Base-by-base conservation (phyloP, 257 asterid genomes). In the Ophiorrhiza pumila region DNA sequence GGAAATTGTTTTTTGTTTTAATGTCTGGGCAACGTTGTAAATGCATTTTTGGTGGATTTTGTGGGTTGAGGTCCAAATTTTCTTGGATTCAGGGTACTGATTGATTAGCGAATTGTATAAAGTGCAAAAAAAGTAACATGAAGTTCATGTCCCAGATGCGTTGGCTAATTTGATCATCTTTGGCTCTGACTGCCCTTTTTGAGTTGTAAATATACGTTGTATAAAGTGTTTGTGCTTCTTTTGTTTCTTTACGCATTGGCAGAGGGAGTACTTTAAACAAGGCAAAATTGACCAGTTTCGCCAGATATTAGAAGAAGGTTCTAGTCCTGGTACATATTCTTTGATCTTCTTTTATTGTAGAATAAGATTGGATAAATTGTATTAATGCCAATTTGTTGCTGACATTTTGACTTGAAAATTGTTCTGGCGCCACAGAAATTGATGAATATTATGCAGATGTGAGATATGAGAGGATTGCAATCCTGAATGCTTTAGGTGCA, bases 221-320 rank as follows among this genome's bases (percentile, higher is more conserved):
- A 8, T 17, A 42, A 32, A 14, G 41, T 31, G 14, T 5, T 1
- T 5, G 14, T n/a, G 1, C 15, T 41, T 53, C n/a, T 34, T 47
- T 49, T 25, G 58, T 77, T 65, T 78, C 12, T 62, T 69, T 73
- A 43, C 50, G 74, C 73, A 75, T 80, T 69, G 58, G 78, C 87
- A 94, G 99, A 91, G 99, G 85, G 99, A 95, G 83, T 95, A 95
- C 81, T 95, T 95, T 84, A 95, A 95, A 80, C 99, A 95, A 87
- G 99, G 98, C 43, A 95, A 91, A 82, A 74, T 88, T 4, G 93
- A 87, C 52, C 98, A 95, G 76, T 95, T 95, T 75, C 90, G 88
- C 76, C 99, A 91, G 84, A 95, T 95, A 76, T 81, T 95, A 81
- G 99, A 91, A 85, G 99, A 91, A 85, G 99, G 98, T 72, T 95